Conservation (phyloP, 106 monocot species). For the Dendrobium nobile region DNA sequence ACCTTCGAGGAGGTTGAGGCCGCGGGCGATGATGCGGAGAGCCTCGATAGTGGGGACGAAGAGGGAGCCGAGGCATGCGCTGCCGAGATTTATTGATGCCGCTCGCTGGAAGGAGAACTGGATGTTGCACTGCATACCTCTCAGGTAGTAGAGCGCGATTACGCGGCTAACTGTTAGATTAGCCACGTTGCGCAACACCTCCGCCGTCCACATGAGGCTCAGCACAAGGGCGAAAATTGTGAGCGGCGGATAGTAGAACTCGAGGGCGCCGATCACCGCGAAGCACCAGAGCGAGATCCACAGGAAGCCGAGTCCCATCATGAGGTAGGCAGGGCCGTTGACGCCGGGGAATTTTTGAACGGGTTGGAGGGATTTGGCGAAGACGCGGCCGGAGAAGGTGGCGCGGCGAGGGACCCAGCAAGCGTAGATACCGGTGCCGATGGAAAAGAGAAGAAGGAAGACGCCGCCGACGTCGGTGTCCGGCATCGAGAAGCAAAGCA, state of each 20-base stretch:
- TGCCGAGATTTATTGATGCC: slow-evolving; percentile 67
- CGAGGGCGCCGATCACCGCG: slow-evolving; percentile 81
- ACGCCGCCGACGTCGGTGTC: slow-evolving; percentile 48
- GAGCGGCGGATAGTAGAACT: slow-evolving; percentile 68
- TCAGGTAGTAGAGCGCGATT: slow-evolving; percentile 79
- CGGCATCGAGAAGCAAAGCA: slow-evolving; percentile 79
- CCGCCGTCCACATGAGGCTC: slow-evolving; percentile 91
- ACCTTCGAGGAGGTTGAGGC: slow-evolving; percentile 83
- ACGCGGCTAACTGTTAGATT: slow-evolving; percentile 87
- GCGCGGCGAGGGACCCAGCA: slow-evolving; percentile 72
- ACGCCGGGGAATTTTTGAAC: slow-evolving; percentile 52
- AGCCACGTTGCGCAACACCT: slow-evolving; percentile 93
- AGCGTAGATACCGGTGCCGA: slow-evolving; percentile 69
- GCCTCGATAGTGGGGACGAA: slow-evolving; percentile 92
- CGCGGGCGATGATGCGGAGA: slow-evolving; percentile 70
- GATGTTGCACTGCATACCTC: slow-evolving; percentile 85
- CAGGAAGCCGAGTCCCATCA: slow-evolving; percentile 61
- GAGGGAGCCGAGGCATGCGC: slow-evolving; percentile 83
- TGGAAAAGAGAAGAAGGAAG: slow-evolving; percentile 58
- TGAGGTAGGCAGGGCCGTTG: slow-evolving; percentile 70
- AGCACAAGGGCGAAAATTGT: slow-evolving; percentile 60
- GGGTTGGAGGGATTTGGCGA: slow-evolving; percentile 49
- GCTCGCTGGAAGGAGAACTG: slow-evolving; percentile 89
- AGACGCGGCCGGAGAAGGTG: slow-evolving; percentile 59
- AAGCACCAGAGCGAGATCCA: slow-evolving; percentile 91